Conservation (phyloP, 1,284 basidiomycete species). For the Microbotryum violaceum region DNA sequence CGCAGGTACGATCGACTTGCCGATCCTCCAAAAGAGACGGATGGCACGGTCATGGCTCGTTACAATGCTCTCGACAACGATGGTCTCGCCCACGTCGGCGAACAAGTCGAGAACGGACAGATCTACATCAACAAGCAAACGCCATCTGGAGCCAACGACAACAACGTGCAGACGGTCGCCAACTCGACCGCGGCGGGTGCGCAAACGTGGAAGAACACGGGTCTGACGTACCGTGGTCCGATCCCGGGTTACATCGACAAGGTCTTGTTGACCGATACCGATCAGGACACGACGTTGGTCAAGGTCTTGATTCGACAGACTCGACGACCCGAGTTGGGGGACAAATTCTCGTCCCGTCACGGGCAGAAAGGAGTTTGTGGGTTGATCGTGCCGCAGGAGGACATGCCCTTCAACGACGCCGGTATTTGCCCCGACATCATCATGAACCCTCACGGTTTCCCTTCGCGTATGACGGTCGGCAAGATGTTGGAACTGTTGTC, state of each 20-base stretch:
- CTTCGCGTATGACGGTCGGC: conserved; percentile 98
- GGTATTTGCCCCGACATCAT: conserved; percentile 92
- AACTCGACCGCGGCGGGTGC: conserved; percentile 46
- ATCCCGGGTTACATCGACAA: conserved; percentile 94
- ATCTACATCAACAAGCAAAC: conserved; percentile 96
- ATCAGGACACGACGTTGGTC: conserved; percentile 91
- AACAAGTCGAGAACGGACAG: conserved; percentile 85
- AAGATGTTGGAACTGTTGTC: conserved; percentile 99
- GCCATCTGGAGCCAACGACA: conserved; percentile 74
- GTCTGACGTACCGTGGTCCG: conserved; percentile 84
- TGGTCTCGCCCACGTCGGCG: conserved; percentile 89
- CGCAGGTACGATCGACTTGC: conserved; percentile 83
- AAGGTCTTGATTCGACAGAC: conserved; percentile 99
- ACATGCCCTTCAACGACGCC: conserved; percentile 98
- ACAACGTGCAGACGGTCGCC: conserved; percentile 46
- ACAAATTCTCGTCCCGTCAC: conserved; percentile 97
- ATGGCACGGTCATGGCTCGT: conserved; percentile 62
- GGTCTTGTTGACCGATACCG: conserved; percentile 90
- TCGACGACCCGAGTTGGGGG: conserved; percentile 88
- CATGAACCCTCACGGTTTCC: conserved; percentile 99
- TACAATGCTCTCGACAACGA: conserved; percentile 87
- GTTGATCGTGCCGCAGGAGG: conserved; percentile 94
- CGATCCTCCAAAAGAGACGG: conserved; percentile 76
- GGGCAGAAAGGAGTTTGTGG: conserved; percentile 99
- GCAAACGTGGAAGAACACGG: conserved; percentile 80